Percentiles rank a stretch among this genome's conserved stretches.
These are phyloP conservation scores for Trypanosoma rangeli DNA, from an alignment of 208 protist species.

Conservation along the genomic window DNA sequence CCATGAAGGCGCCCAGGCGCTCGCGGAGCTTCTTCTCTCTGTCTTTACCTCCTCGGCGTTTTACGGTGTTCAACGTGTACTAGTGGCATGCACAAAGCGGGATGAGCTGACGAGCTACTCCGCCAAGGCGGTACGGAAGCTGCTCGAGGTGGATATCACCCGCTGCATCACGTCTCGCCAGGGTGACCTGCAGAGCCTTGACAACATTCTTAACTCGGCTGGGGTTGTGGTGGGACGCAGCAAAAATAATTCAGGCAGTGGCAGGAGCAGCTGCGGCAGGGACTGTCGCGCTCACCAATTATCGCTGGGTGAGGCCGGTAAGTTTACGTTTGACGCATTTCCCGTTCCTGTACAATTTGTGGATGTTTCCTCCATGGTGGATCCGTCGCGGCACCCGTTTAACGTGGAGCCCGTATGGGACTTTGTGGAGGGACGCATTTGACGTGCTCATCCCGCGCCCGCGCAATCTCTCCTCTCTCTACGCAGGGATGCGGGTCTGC, in stretches of 20 bases:
- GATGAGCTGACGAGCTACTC: conserved; percentile 86
- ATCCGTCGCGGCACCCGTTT: conserved; percentile 37
- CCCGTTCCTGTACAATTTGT: conserved; percentile 52
- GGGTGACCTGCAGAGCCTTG: conserved; percentile 57
- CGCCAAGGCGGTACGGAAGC: conserved; percentile 61
- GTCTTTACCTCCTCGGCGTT: conserved; percentile 71
- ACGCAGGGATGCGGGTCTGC: neutral
- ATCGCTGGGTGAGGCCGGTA: conserved; percentile 42
- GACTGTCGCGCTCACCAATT: conserved; percentile 36
- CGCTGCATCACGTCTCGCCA: conserved; percentile 42
- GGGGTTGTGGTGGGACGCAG: conserved; percentile 31
- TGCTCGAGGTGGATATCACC: conserved; percentile 73
- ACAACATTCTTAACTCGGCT: conserved; percentile 57
- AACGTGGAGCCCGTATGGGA: conserved; percentile 39
- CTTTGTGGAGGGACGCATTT: conserved; percentile 34
- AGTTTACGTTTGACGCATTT: conserved; percentile 68
- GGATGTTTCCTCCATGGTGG: conserved; percentile 65
- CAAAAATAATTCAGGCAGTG: conserved; percentile 7
- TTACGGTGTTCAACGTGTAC: conserved; percentile 54
- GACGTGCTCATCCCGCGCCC: neutral
- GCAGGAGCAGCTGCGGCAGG: conserved; percentile 6
- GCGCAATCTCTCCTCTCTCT: conserved; percentile 13
- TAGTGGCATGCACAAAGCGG: conserved; percentile 81
- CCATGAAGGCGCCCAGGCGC: conserved; percentile 61
- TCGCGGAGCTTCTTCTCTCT: conserved; percentile 67